Percentiles rank a stretch among this genome's conserved stretches.
Conservation (phyloP, 1,139 yeast genomes). For the Lodderomyces metapsilosis region DNA sequence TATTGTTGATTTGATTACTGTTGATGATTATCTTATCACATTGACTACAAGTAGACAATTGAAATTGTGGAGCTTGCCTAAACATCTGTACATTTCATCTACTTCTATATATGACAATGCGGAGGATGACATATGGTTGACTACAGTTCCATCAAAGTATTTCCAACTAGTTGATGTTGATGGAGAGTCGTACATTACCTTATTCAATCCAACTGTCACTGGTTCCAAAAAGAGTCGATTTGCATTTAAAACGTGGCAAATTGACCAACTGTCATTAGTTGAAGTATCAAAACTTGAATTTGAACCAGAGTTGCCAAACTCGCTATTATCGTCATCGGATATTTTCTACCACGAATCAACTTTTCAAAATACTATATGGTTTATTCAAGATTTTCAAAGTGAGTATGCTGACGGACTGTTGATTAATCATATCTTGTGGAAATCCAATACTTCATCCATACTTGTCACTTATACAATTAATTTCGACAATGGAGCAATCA, state of each 20-base stretch:
- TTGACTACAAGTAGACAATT: conserved; percentile 50
- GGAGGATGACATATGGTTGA: conserved; percentile 25
- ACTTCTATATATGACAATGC: conserved; percentile 16
- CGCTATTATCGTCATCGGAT: conserved; percentile 11
- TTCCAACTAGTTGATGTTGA: conserved; percentile 19
- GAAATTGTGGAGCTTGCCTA: conserved; percentile 54
- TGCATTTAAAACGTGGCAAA: conserved; percentile 24
- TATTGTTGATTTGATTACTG: conserved; percentile 28
- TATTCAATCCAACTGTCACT: conserved; percentile 11
- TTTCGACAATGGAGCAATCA: conserved; percentile 18
- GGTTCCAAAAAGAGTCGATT: conserved; percentile 21
- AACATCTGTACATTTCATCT: conserved; percentile 25
- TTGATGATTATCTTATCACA: conserved; percentile 18
- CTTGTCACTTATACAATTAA: conserved; percentile 26
- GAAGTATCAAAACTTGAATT: conserved; percentile 26
- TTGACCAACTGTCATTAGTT: conserved; percentile 19
- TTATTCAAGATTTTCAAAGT: conserved; percentile 37
- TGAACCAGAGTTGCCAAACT: conserved; percentile 26
- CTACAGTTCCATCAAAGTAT: conserved; percentile 32
- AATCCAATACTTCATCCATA: conserved; percentile 57
- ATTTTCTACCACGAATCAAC: conserved; percentile 11
- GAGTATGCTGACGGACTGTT: conserved; percentile 25
- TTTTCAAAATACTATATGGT: conserved; percentile 44
- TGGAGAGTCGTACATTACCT: conserved; percentile 17
- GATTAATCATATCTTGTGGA: conserved; percentile 50